These are phyloP conservation scores for Immersiporthe knoxdaviesiana DNA, from an alignment of 2,329 filamentous ascomycete genomes.

Conservation along the genomic window DNA sequence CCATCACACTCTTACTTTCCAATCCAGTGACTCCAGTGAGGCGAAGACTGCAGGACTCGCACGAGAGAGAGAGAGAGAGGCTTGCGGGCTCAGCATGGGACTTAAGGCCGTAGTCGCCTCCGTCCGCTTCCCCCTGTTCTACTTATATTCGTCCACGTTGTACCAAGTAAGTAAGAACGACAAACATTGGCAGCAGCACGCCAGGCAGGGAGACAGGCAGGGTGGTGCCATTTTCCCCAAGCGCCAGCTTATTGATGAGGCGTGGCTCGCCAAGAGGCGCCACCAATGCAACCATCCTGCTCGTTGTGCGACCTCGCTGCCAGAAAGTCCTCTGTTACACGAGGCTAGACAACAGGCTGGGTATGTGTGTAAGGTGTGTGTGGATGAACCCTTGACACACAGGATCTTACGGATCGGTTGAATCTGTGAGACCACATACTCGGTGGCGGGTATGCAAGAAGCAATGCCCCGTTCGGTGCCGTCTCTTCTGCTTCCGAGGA, in stretches of 20 bases:
- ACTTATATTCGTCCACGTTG: constrained; percentile 14
- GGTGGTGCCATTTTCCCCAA: not conserved
- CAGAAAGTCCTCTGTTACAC: constrained; percentile 24
- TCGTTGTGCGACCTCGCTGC: constrained; percentile 21
- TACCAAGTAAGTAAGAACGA: constrained; percentile 13
- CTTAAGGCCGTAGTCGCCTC: constrained; percentile 29
- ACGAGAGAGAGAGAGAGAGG: not conserved
- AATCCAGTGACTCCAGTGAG: too few species aligned
- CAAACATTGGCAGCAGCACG: constrained; percentile 22
- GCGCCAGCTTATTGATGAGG: too few species aligned
- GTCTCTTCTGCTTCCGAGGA: not conserved
- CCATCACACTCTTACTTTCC: too few species aligned
- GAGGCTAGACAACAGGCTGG: constrained; percentile 24
- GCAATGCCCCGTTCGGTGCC: not conserved
- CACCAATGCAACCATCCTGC: constrained; percentile 19
- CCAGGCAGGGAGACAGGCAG: not conserved
- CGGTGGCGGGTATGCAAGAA: constrained; percentile 22
- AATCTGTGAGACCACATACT: constrained; percentile 17
- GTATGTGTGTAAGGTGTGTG: constrained; percentile 2
- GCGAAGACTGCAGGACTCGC: constrained; percentile 17
- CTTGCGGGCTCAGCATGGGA: not conserved
- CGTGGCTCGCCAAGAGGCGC: constrained; percentile 17
- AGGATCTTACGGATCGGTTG: constrained; percentile 15
- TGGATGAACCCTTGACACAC: constrained; percentile 17
- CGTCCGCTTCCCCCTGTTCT: not conserved